Evolutionary conservation across 164 flowering plant genomes (phyloP).

Genomic region (Buxus sempervirens): DNA sequence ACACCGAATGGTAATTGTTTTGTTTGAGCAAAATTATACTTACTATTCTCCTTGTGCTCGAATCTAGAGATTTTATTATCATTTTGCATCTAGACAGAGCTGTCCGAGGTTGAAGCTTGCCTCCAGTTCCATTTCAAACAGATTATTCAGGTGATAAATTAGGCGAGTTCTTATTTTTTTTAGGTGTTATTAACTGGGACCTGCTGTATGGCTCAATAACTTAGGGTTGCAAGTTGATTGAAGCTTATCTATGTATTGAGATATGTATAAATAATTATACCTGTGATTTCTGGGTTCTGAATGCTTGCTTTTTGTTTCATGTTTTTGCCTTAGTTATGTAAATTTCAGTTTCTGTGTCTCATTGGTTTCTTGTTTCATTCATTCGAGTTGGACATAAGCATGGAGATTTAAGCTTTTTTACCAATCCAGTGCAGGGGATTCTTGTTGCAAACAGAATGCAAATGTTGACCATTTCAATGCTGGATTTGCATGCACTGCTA

Average conservation of each 20-base stretch:
- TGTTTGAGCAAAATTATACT: constrained; percentile 2
- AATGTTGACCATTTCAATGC: constrained; percentile 16
- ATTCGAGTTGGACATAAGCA: background rate
- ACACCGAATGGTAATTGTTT: constrained; percentile 24
- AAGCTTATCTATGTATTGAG: too few species aligned
- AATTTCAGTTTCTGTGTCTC: background rate
- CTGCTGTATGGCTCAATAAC: background rate
- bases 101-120: constrained; percentile 22
- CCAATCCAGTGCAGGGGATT: constrained; percentile 32
- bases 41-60: background rate
- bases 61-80: background rate
- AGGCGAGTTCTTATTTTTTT: background rate
- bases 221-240: background rate
- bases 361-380: background rate
- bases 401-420: constrained; percentile 15
- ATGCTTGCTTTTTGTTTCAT: background rate
- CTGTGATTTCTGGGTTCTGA: background rate
- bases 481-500: constrained; percentile 28
- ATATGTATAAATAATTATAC: background rate
- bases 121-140: constrained; percentile 22
- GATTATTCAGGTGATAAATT: constrained; percentile 26
- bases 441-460: constrained; percentile 26
- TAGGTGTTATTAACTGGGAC: background rate
- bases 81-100: constrained; percentile 18
- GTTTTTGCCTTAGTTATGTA: background rate